Conservation (phyloP, 768 basidiomycete genomes). For the Mycena kentingensis region DNA sequence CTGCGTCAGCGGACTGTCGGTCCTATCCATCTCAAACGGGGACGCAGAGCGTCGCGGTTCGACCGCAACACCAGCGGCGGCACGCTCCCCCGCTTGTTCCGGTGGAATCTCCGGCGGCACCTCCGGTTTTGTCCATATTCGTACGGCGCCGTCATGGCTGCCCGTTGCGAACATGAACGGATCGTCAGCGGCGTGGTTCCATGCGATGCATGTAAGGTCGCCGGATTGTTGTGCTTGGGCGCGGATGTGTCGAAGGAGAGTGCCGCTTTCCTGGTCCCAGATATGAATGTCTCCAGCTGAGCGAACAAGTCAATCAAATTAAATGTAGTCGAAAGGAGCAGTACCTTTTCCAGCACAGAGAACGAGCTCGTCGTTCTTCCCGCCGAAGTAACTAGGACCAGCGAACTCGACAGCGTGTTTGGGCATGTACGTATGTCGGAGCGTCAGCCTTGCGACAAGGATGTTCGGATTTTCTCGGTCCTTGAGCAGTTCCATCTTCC, state of each 20-base stretch:
- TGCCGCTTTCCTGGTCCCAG: constrained; percentile 82
- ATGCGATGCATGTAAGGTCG: constrained; percentile 78
- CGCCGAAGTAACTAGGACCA: constrained; percentile 82
- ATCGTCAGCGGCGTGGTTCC: constrained; percentile 68
- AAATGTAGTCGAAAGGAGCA: background rate
- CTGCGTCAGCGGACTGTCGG: constrained; percentile 23
- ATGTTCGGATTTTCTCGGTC: constrained; percentile 44
- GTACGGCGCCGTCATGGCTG: constrained; percentile 73
- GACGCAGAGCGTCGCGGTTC: constrained; percentile 17
- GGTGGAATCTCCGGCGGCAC: constrained; percentile 22
- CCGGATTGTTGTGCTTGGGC: constrained; percentile 58
- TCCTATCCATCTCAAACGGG: constrained; percentile 20
- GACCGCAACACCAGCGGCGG: background rate
- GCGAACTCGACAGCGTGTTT: constrained; percentile 71
- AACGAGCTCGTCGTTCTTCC: constrained; percentile 75
- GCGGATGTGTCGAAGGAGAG: constrained; percentile 68
- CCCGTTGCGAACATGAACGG: constrained; percentile 79
- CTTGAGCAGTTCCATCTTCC: constrained; percentile 68
- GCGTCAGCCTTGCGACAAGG: constrained; percentile 39
- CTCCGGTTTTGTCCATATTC: constrained; percentile 63
- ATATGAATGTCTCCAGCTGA: constrained; percentile 81
- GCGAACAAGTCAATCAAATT: constrained; percentile 3
- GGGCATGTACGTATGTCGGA: constrained; percentile 72
- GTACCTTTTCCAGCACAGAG: constrained; percentile 77
- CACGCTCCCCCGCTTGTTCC: constrained; percentile 15